A percentile compares a stretch with the other conserved stretches of the same genome.
Evolutionary conservation across 345 rosid species (phyloP).

Genomic region (Gossypium rotundifolium): DNA sequence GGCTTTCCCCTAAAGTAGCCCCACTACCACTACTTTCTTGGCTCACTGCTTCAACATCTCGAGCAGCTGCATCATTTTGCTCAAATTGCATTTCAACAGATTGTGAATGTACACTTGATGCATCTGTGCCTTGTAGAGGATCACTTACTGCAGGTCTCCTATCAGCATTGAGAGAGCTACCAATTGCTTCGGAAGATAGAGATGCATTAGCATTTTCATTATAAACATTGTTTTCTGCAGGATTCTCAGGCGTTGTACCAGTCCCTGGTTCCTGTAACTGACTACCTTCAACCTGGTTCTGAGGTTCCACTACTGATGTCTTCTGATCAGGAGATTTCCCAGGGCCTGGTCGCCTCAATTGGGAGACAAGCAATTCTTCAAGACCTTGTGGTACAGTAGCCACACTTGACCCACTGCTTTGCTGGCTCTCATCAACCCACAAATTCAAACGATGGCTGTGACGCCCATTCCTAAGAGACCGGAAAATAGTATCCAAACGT

Average conservation of each 20-base stretch:
- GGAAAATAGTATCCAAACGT: slow-evolving; percentile 73
- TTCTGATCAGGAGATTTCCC: slow-evolving; percentile 61
- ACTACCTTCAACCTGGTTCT: slow-evolving; percentile 35
- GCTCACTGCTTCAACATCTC: slow-evolving; percentile 95
- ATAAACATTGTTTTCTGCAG: slow-evolving; percentile 40
- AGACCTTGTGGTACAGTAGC: slow-evolving; percentile 77
- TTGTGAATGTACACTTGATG: slow-evolving; percentile 38
- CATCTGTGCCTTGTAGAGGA: slow-evolving; percentile 32
- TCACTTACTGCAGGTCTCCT: slow-evolving; percentile 39
- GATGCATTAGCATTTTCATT: slow-evolving; percentile 38
- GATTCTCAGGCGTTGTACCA: slow-evolving; percentile 35
- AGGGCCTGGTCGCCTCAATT: slow-evolving; percentile 59
- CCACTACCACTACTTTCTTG: slow-evolving; percentile 98
- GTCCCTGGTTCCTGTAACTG: slow-evolving; percentile 43
- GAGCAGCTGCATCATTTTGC: slow-evolving; percentile 67
- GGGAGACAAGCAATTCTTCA: slow-evolving; percentile 89
- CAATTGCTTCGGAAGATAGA: slow-evolving; percentile 39
- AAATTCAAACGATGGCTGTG: slow-evolving; percentile 80
- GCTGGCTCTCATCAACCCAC: slow-evolving; percentile 91
- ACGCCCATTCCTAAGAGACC: slow-evolving; percentile 81
- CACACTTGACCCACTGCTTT: slow-evolving; percentile 63
- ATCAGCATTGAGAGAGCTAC: slow-evolving; percentile 40
- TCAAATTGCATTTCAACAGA: slow-evolving; percentile 89
- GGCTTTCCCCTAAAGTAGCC: slow-evolving; percentile 94
- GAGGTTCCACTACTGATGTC: slow-evolving; percentile 38